phyloP scores from a whole-genome alignment of 495 filamentous ascomycete genomes.

The Chaetomium fimeti region DNA sequence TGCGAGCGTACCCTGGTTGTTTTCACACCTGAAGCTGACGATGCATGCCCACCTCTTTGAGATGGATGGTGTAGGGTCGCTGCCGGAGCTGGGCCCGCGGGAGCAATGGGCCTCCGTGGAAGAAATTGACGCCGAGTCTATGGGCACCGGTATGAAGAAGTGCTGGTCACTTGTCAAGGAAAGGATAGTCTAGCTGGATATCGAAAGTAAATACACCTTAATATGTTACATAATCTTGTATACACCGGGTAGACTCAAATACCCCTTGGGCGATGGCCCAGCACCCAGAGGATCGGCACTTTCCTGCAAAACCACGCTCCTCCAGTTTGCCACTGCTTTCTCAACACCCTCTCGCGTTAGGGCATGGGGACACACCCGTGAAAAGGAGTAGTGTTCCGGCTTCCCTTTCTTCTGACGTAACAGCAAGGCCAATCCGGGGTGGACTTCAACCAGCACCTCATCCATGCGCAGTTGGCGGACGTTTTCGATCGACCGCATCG shows the following conservation, averaged over 20 bases:
- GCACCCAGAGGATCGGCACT: background rate
- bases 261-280: constrained; percentile 4
- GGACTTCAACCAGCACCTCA: constrained; percentile 27
- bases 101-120: constrained; percentile 35
- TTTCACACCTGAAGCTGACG: constrained; percentile 47
- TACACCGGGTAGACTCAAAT: constrained; percentile 13
- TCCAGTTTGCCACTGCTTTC: constrained; percentile 20
- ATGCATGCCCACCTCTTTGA: constrained; percentile 51
- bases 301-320: constrained; percentile 22
- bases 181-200: background rate
- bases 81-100: background rate
- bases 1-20: constrained; percentile 46
- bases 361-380: constrained; percentile 26
- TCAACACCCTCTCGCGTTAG: constrained; percentile 23
- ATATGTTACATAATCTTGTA: constrained; percentile 16
- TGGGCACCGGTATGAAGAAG: constrained; percentile 52
- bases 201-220: background rate
- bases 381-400: constrained; percentile 19
- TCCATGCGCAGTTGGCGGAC: constrained; percentile 25
- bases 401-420: constrained; percentile 12
- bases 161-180: constrained; percentile 42
- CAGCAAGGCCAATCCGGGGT: constrained; percentile 25
- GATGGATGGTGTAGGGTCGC: constrained; percentile 17
- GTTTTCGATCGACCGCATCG: constrained; percentile 2
- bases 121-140: constrained; percentile 41